Evolutionary conservation across 495 filamentous ascomycete species (phyloP).

Genomic region (Xylaria telfairii): DNA sequence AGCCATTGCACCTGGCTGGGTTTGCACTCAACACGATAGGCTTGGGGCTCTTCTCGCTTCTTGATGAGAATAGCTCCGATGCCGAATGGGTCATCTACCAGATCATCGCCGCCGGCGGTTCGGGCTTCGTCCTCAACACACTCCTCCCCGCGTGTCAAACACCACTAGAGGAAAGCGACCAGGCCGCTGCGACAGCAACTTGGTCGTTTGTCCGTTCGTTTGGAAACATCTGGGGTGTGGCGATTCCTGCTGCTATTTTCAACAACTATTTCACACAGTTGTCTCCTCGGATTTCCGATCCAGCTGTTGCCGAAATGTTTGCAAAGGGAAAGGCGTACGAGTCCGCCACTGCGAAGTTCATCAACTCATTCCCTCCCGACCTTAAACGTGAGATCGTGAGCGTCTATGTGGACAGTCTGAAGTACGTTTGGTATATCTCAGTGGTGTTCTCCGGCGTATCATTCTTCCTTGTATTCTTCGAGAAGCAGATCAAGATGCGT

Average conservation of each 20-base stretch:
- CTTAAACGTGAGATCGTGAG: not conserved
- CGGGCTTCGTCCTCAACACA: not conserved
- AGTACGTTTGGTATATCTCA: conserved; percentile 30
- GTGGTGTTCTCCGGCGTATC: conserved; percentile 29
- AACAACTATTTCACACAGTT: not conserved
- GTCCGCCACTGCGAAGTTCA: not conserved
- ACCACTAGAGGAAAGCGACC: not conserved
- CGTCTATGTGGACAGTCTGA: conserved; percentile 20
- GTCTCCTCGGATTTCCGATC: not conserved
- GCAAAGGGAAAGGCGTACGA: not conserved
- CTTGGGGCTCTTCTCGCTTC: not conserved
- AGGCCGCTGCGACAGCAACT: not conserved
- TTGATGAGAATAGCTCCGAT: not conserved
- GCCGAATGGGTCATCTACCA: not conserved
- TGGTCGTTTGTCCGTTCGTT: not conserved
- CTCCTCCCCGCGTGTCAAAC: not conserved
- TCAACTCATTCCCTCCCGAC: not conserved
- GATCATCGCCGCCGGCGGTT: not conserved
- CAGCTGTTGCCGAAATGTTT: not conserved
- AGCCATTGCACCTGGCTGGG: not conserved
- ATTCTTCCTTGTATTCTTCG: conserved; percentile 40
- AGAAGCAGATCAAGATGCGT: conserved; percentile 44
- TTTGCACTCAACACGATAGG: not conserved
- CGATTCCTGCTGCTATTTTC: not conserved
- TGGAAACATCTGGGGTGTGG: not conserved